phyloP scores from a whole-genome alignment of 768 basidiomycete species.

The Leccinum fibrillosum region DNA sequence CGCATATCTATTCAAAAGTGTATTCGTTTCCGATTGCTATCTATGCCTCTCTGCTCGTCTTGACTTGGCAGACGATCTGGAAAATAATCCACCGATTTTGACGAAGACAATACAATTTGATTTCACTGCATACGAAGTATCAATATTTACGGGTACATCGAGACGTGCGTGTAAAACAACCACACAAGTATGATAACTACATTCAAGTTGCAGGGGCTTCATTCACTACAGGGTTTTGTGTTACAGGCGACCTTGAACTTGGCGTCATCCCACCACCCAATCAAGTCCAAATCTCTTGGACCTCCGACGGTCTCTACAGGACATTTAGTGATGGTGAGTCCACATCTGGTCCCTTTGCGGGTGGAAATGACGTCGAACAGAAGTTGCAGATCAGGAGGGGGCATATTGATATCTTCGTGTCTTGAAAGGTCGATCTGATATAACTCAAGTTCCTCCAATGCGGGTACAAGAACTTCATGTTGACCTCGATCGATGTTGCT shows the following conservation, averaged over 20 bases:
- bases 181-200: no score
- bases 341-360: not conserved
- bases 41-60: no score
- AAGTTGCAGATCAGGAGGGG: not conserved
- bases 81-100: no score
- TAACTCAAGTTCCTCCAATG: not conserved
- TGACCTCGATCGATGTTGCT: not conserved
- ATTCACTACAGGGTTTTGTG: no score
- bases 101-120: no score
- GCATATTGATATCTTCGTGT: not conserved
- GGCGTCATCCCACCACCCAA: not conserved
- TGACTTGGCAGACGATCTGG: no score
- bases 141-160: no score
- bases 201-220: no score
- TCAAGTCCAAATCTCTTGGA: not conserved
- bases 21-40: no score
- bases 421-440: not conserved
- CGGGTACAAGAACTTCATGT: not conserved
- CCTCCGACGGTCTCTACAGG: not conserved
- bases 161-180: no score
- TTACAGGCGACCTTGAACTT: not conserved
- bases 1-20: no score
- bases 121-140: no score
- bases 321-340: not conserved
- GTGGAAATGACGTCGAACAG: not conserved